Evolutionary conservation across 1,284 basidiomycete genomes (phyloP), one percentile per base, ranked within the genome.

Genomic region (Ceratorhiza oryzae-sativae): DNA sequence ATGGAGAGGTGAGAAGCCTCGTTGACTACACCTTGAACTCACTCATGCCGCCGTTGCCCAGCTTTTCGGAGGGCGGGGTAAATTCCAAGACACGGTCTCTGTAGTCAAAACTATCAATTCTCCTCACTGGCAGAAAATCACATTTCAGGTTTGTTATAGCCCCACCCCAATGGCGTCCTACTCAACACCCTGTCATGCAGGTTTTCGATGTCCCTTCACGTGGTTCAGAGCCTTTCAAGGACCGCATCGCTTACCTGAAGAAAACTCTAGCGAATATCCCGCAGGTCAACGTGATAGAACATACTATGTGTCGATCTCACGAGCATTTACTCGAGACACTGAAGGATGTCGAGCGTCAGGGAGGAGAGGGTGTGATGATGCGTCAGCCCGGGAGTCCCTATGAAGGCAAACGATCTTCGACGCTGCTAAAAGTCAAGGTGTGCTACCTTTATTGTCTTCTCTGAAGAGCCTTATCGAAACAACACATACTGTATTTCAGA

Each of bases 321-420:
- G 80, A 85, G 10, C 87, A 90, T 75, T 84, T 90, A 2, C 78
- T 86, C 0, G 82, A 84, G 56, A 82, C 84, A 74, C 81, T 90
- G 72, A 83, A 86, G 75, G 83, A 86, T 65, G 80, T 90, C 10
- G 86, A 89, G 77, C 76, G 76, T 1, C 74, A 85, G 2, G 88
- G 87, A 18, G 89, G 88, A 0, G 88, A 90, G 79, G 89, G 89
- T 25, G 78, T 90, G 23, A 90, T 90, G 89, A 80, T 90, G n/a
- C 81, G 88, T 15, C 82, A 84, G 72, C 84, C 88, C 6, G 79
- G 77, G 0, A 81, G 86, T 9, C 72, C 78, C 55, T 90, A 90
- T 74, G 87, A 88, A 76, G 84, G 83, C 5, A 78, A 79, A 34
- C 83, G 88, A 36, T 87, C 86, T 0, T 80, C 77, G 1, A 84